Base-by-base conservation (phyloP, 768 basidiomycete species). In the Leccinum sublutescens region DNA sequence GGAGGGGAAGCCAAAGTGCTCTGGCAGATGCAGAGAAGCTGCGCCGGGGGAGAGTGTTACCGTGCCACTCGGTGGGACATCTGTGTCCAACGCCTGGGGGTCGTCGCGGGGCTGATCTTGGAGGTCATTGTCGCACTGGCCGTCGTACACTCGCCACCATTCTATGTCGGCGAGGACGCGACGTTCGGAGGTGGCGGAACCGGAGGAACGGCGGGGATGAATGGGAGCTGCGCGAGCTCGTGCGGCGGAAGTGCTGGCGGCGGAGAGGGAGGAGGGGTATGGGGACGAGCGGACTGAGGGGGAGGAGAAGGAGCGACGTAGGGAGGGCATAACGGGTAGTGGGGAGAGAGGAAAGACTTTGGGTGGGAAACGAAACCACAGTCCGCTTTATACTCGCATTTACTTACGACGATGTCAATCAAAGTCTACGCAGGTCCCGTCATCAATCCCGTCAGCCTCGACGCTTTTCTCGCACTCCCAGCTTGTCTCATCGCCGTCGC, bases 101-200 rank as follows among this genome's bases (percentile, higher is more conserved):
- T 68, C 64, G 38, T 70, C 68, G 19, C 59, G 72, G 54, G 54
- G 57, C 49, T 71, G 72, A 57, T 68, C 71, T 57, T 78, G 78
- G 25, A 54, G 53, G 57, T 65, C 67, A 45, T 48, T 64, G 56
- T 66, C 67, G 74, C 78, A 80, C 76, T 93, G 89, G 62, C 87
- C 86, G 60, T 86, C 88, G 62, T 82, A 77, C 64, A 92, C 89
- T 66, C 79, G 83, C 90, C 90, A 92, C 90, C 91, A 93, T 72
- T 91, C 90, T 68, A 93, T 87, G 77, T 93, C 91, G 34, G 88
- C 90, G 61, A 93, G 80, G 65, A 93, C 88, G 65, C 89, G 81
- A 69, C 91, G 81, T 63, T 73, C 78, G 64, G 71, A 73, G 36
- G 82, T 83, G 68, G 88, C 85, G 65, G 89, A 88, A 61, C 83